Conservation (phyloP, 768 basidiomycete species). For the Cyathus striatus region DNA sequence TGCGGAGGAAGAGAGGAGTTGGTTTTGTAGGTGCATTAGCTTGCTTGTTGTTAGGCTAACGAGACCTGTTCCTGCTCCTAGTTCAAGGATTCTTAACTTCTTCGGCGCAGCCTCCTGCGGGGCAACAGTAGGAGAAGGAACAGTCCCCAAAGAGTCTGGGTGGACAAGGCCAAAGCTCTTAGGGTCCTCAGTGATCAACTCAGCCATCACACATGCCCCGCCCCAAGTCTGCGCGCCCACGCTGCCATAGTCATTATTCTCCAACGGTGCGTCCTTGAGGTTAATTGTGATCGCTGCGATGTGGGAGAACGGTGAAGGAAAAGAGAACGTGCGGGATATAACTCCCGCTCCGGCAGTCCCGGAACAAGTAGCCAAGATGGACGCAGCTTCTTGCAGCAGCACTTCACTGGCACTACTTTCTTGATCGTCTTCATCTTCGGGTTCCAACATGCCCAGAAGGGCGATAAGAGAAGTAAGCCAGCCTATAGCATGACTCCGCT, state of each 20-base stretch:
- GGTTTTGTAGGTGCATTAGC: slow-evolving; percentile 22
- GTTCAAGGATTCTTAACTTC: slow-evolving; percentile 55
- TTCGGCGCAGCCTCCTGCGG: no score
- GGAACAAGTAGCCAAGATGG: slow-evolving; percentile 59
- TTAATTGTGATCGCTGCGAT: slow-evolving; percentile 26
- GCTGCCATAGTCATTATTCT: slow-evolving; percentile 63
- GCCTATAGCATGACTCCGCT: slow-evolving; percentile 60
- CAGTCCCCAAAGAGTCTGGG: neutral
- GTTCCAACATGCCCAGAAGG: slow-evolving; percentile 20
- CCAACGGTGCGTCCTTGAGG: slow-evolving; percentile 65
- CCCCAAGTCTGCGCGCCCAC: slow-evolving; percentile 92
- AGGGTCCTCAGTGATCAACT: slow-evolving; percentile 61
- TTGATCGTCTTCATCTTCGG: slow-evolving; percentile 1
- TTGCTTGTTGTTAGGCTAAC: slow-evolving; percentile 59
- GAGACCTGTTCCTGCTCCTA: slow-evolving; percentile 83
- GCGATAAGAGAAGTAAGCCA: slow-evolving; percentile 72
- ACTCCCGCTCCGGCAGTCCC: slow-evolving; percentile 61
- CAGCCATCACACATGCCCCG: slow-evolving; percentile 74
- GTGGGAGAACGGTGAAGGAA: slow-evolving; percentile 18
- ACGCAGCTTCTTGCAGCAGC: slow-evolving; percentile 49
- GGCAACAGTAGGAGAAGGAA: neutral
- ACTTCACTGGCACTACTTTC: slow-evolving; percentile 16
- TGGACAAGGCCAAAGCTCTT: slow-evolving; percentile 36
- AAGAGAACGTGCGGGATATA: slow-evolving; percentile 47
- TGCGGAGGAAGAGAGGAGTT: no score